Conservation (phyloP, 2,329 filamentous ascomycete genomes). For the Trichophaea hybrida region DNA sequence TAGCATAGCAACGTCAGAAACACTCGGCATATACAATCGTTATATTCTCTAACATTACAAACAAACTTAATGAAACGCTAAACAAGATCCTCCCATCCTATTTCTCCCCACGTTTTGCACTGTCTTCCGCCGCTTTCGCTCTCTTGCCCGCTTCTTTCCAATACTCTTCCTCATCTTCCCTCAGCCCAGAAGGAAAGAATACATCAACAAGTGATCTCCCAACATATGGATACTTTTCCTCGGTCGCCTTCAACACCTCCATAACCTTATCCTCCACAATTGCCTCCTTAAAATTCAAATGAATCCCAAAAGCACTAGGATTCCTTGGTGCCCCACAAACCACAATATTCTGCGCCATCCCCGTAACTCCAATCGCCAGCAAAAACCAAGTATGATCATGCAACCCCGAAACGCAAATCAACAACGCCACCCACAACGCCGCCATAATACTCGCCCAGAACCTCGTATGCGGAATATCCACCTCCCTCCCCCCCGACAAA, state of each 20-base stretch:
- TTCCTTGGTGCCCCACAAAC: slow-evolving; percentile 29
- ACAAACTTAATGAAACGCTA: too few species aligned
- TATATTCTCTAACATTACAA: too few species aligned
- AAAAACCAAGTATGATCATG: slow-evolving; percentile 33
- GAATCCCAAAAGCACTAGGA: slow-evolving; percentile 29
- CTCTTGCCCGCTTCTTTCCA: background rate
- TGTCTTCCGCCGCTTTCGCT: background rate
- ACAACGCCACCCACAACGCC: slow-evolving; percentile 32
- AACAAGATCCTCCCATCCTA: background rate
- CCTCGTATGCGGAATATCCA: slow-evolving; percentile 18
- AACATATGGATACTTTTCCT: slow-evolving; percentile 28
- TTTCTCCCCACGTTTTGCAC: background rate
- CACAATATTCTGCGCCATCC: slow-evolving; percentile 33
- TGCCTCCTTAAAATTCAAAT: slow-evolving; percentile 26
- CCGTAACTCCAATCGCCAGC: slow-evolving; percentile 32
- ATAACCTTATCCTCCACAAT: slow-evolving; percentile 30
- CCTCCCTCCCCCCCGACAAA: slow-evolving; percentile 29
- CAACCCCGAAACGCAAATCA: slow-evolving; percentile 33
- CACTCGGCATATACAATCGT: too few species aligned
- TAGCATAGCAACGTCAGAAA: too few species aligned
- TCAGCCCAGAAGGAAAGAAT: slow-evolving; percentile 28
- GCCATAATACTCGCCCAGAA: slow-evolving; percentile 26
- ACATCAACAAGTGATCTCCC: slow-evolving; percentile 28
- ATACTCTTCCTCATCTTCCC: slow-evolving; percentile 5
- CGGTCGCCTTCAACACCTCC: slow-evolving; percentile 28